Evolutionary conservation across 78 protist species (phyloP), one percentile per base, ranked within the genome.

Genomic region (Polysphondylium violaceum): DNA sequence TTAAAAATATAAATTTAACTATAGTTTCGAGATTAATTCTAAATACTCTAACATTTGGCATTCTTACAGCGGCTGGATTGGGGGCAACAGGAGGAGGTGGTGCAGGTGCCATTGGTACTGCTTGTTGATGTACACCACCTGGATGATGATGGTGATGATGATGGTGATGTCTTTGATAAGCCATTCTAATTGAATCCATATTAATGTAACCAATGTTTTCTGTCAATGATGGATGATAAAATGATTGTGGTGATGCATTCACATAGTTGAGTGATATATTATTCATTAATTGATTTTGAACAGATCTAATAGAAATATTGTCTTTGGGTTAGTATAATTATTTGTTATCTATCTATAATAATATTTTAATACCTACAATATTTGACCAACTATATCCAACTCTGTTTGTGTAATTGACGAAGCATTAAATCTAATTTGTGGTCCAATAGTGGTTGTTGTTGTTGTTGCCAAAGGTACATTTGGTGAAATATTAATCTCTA

Each of bases 11-110:
- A 38, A 67, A 38, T 23, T 67, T 67, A 35, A 67, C 27, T 9
- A 67, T 38, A n/a, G 25, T 67, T 38, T 53, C 38, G 38, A 67
- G 51, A 67, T 38, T 67, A 67, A 67, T 67, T 67, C 74, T 67
- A 67, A 67, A 67, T 40, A 67, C 51, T 40, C 74, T 67, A 0
- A 38, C 55, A n/a, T 41, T 67, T 38, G 51, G 55, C n/a, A n/a
- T 31, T 33, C 29, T n/a, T 7, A n/a, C 29, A 38, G 50, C 25
- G 2, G 73, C 73, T 38, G 29, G 38, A 38, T 33, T 44, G 3
- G 23, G 53, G 17, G 2, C 23, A 9, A 12, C 74, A 8, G 53
- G 53, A 8, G 8, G 53, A 14, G 53, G 53, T 47, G 11, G 23
- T 47, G n/a, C n/a, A n/a, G n/a, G n/a, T n/a, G n/a, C n/a, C n/a